Evolutionary conservation across 176 grass and related monocot genomes (phyloP).

Genomic region (Dactylis glomerata): DNA sequence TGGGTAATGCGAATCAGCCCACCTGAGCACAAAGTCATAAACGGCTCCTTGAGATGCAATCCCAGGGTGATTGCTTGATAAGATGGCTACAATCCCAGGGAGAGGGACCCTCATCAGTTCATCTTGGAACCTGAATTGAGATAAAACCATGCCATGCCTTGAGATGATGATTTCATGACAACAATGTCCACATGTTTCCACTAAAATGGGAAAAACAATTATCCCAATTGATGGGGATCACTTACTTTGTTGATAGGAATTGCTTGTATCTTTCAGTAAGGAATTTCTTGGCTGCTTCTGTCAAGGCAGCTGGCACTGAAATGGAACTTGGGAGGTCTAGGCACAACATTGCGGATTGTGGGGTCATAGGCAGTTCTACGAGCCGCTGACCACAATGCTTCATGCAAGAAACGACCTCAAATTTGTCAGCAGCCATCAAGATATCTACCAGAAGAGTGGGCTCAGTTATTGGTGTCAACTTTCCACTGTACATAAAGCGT

Average conservation of each 20-base stretch:
- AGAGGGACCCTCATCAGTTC: not conserved
- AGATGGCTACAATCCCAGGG: not conserved
- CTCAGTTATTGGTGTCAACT: not conserved
- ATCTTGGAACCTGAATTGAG: not conserved
- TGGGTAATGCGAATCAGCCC: not conserved
- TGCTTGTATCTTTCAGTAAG: not conserved
- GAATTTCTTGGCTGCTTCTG: not conserved
- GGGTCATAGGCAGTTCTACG: not conserved
- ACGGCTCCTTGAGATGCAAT: not conserved
- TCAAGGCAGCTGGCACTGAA: not conserved
- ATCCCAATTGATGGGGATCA: not conserved
- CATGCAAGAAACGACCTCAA: too few relatives aligned
- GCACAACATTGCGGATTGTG: not conserved
- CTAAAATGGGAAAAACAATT: not conserved
- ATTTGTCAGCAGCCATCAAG: not conserved
- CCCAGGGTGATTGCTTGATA: not conserved
- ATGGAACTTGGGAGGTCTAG: too few relatives aligned
- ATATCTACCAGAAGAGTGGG: not conserved
- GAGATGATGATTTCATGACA: not conserved
- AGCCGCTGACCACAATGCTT: not conserved
- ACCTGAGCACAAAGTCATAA: not conserved
- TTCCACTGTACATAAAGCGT: not conserved
- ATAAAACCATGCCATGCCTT: not conserved
- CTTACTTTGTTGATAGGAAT: not conserved
- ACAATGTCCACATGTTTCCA: not conserved